A percentile compares a stretch with the other conserved stretches of the same genome.
Conservation (phyloP, 352 stramenopile genomes). For the Elongisporangium undulatum region DNA sequence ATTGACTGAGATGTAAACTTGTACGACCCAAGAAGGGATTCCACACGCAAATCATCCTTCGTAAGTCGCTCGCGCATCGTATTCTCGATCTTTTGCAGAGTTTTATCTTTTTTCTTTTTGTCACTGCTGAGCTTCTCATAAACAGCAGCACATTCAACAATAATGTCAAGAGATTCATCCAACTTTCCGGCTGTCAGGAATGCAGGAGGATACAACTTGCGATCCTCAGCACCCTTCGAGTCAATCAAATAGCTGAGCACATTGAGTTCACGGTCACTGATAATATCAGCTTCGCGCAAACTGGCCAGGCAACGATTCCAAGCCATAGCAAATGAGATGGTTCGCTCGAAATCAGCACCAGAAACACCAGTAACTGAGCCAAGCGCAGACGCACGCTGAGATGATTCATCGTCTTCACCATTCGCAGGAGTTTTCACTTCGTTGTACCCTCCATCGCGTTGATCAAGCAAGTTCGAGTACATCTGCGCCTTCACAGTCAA, state of each 20-base stretch:
- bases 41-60: constrained; percentile 81
- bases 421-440: constrained; percentile 60
- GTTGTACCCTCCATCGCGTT: constrained; percentile 50
- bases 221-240: constrained; percentile 63
- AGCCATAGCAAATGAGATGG: constrained; percentile 84
- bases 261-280: constrained; percentile 81
- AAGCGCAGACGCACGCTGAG: constrained; percentile 48
- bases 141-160: constrained; percentile 67
- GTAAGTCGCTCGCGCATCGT: constrained; percentile 80
- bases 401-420: constrained; percentile 54
- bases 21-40: constrained; percentile 81
- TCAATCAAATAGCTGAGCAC: constrained; percentile 87
- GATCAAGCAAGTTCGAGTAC: constrained; percentile 73
- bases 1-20: constrained; percentile 86
- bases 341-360: constrained; percentile 78
- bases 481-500: constrained; percentile 82
- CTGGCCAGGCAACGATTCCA: constrained; percentile 80
- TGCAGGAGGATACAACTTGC: constrained; percentile 80
- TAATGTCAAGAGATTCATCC: constrained; percentile 86
- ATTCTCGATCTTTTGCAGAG: constrained; percentile 82
- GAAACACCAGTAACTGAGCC: constrained; percentile 74
- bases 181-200: constrained; percentile 84
- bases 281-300: constrained; percentile 77
- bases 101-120: constrained; percentile 89
- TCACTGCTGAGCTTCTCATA: constrained; percentile 83